phyloP scores from a whole-genome alignment of 257 asterid genomes.

The Solanum virginianum region DNA sequence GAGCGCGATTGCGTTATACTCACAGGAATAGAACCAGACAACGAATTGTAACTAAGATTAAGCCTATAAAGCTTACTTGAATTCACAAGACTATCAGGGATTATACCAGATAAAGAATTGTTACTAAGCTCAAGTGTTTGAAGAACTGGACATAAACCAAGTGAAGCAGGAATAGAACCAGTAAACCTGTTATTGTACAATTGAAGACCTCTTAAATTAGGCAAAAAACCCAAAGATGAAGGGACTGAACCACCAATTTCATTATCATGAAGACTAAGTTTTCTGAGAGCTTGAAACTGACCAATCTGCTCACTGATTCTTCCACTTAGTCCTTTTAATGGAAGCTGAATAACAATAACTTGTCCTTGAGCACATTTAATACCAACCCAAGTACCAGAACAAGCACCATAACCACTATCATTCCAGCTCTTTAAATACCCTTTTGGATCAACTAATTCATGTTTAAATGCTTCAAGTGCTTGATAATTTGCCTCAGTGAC shows the following conservation, averaged over 20 bases:
- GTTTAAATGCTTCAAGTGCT: constrained; percentile 75
- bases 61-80: constrained; percentile 69
- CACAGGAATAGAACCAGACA: constrained; percentile 59
- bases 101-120: constrained; percentile 53
- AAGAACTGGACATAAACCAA: constrained; percentile 51
- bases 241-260: constrained; percentile 61
- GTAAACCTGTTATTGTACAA: constrained; percentile 63
- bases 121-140: constrained; percentile 75
- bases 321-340: constrained; percentile 77
- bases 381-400: constrained; percentile 84
- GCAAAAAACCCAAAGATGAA: constrained; percentile 50
- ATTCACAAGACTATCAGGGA: constrained; percentile 47
- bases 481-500: constrained; percentile 68
- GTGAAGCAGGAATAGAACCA: constrained; percentile 79
- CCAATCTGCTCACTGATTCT: constrained; percentile 54
- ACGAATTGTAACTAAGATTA: constrained; percentile 47
- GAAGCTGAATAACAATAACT: constrained; percentile 87
- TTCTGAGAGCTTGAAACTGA: constrained; percentile 72
- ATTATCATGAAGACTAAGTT: constrained; percentile 87
- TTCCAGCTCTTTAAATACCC: constrained; percentile 86
- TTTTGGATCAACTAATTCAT: constrained; percentile 62
- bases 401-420: constrained; percentile 69
- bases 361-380: constrained; percentile 91
- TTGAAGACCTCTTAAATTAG: constrained; percentile 76
- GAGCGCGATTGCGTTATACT: constrained; percentile 37